These are phyloP conservation scores for Panicum hallii DNA, from an alignment of 202 grass and related monocot genomes.

Conservation along the genomic window DNA sequence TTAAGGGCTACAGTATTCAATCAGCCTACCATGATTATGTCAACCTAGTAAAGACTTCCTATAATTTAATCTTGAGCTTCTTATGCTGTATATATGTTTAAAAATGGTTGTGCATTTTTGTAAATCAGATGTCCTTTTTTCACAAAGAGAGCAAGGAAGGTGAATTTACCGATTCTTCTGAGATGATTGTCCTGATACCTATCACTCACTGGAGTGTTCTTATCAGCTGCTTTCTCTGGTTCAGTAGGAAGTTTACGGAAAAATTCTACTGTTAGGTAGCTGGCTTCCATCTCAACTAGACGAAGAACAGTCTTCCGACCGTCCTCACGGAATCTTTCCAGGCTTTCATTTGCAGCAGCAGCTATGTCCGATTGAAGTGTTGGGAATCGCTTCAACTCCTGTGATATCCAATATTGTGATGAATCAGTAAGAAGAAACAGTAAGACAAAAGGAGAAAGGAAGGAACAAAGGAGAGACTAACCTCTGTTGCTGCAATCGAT, in stretches of 20 bases:
- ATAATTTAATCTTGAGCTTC: neutral
- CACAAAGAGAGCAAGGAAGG: conserved; percentile 23
- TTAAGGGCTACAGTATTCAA: neutral
- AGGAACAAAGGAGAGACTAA: conserved; percentile 29
- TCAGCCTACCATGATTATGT: neutral
- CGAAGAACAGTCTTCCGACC: conserved; percentile 90
- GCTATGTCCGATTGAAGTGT: conserved; percentile 98
- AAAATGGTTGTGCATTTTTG: conserved; percentile 13
- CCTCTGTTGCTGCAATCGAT: conserved; percentile 93
- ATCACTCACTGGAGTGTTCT: conserved; percentile 67
- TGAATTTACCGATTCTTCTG: conserved; percentile 82
- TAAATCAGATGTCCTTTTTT: neutral
- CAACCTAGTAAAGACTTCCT: neutral
- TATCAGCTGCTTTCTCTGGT: conserved; percentile 79
- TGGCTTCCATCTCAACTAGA: conserved; percentile 96
- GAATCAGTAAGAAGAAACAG: conserved; percentile 8
- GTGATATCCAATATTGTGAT: conserved; percentile 21
- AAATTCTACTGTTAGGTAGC: conserved; percentile 95
- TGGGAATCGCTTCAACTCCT: conserved; percentile 99
- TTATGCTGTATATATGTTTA: neutral
- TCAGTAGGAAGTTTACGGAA: conserved; percentile 96
- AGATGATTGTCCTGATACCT: conserved; percentile 95
- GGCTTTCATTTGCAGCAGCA: conserved; percentile 89
- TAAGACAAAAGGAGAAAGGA: neutral
- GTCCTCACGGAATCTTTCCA: conserved; percentile 96